Conservation (phyloP, 805 yeast species). For the Teunomyces cretensis region DNA sequence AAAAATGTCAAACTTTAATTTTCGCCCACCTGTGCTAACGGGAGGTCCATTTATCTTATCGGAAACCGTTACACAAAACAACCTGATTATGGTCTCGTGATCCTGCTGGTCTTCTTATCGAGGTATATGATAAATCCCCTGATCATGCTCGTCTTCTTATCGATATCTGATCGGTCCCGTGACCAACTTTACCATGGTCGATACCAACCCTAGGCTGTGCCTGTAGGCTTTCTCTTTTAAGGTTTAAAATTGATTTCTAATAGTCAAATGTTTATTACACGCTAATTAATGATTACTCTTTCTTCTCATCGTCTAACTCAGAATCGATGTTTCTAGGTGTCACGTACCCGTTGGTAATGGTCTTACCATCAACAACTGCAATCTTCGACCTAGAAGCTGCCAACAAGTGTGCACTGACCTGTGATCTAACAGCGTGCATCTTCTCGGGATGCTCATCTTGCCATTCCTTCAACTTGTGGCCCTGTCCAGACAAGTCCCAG, state of each 20-base stretch:
- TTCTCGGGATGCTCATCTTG: conserved; percentile 72
- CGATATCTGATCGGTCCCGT: too few relatives aligned
- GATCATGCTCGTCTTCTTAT: too few relatives aligned
- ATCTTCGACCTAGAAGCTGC: conserved; percentile 13
- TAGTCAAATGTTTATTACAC: too few relatives aligned
- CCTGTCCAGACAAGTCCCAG: conserved; percentile 83
- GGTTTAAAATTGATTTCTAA: neutral
- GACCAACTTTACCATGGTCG: too few relatives aligned
- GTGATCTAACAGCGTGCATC: conserved; percentile 70
- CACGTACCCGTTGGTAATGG: conserved; percentile 16
- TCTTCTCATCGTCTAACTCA: conserved; percentile 20
- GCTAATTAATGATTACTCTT: conserved; percentile 9
- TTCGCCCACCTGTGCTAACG: neutral
- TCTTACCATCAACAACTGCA: conserved; percentile 26
- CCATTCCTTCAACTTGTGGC: conserved; percentile 72
- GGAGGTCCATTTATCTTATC: neutral
- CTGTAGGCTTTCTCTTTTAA: too few relatives aligned
- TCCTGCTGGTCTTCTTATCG: too few relatives aligned
- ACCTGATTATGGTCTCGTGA: too few relatives aligned
- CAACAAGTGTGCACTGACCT: conserved; percentile 43
- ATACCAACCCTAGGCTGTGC: too few relatives aligned
- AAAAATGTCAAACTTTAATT: neutral
- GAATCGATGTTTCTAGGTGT: conserved; percentile 21
- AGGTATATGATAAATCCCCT: too few relatives aligned
- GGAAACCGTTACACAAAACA: neutral